phyloP scores from a whole-genome alignment of 257 asterid species.

The Catharanthus roseus region DNA sequence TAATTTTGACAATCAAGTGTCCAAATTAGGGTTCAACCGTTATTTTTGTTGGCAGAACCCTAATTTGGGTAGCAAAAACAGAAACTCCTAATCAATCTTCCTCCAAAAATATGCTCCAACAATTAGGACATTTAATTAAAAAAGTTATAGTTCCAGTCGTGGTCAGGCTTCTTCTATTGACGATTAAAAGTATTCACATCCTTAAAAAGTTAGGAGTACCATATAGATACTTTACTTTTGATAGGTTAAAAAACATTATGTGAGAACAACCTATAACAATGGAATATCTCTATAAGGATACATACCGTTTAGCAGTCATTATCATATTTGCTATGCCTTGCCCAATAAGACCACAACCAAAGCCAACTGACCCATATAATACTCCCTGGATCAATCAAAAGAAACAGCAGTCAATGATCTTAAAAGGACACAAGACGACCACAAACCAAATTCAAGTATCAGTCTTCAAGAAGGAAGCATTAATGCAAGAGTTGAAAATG shows the following conservation, averaged over 20 bases:
- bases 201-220: background rate
- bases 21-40: too few relatives aligned
- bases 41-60: too few relatives aligned
- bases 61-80: too few relatives aligned
- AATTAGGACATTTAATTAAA: background rate
- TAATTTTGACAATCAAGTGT: too few relatives aligned
- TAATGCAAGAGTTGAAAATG: background rate
- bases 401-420: constrained; percentile 19
- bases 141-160: background rate
- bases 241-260: background rate
- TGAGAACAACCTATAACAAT: background rate
- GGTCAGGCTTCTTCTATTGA: background rate
- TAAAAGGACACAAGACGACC: constrained; percentile 1
- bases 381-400: constrained; percentile 52
- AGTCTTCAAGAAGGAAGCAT: background rate
- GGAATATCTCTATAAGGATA: background rate
- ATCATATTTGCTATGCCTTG: constrained; percentile 95
- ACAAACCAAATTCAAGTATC: constrained; percentile 1
- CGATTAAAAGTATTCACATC: background rate
- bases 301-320: constrained; percentile 86
- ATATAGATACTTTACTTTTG: background rate
- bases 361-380: constrained; percentile 91
- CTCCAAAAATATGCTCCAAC: too few relatives aligned
- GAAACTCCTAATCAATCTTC: too few relatives aligned
- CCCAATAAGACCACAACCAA: constrained; percentile 83